Conservation (phyloP, 2,329 filamentous ascomycete genomes). For the Didymella lethalis region DNA sequence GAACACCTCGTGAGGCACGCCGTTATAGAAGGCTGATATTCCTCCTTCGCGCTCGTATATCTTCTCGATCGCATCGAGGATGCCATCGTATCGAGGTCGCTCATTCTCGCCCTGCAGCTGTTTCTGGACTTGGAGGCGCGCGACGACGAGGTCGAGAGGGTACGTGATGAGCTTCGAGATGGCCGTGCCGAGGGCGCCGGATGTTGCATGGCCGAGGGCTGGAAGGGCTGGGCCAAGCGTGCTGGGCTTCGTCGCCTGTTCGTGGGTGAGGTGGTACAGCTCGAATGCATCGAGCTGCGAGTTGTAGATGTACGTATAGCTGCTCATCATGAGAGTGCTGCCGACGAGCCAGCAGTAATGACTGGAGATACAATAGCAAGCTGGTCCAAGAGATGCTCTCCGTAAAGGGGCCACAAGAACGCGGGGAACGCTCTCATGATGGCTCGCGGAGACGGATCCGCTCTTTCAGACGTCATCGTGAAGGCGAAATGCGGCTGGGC, state of each 20-base stretch:
- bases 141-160: conserved; percentile 82
- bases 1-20: conserved; percentile 53
- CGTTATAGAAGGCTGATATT: conserved; percentile 69
- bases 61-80: conserved; percentile 73
- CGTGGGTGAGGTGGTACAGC: conserved; percentile 53
- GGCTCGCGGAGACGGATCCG: conserved; percentile 33
- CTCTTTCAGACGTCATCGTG: conserved; percentile 36
- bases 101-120: conserved; percentile 57
- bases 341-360: conserved; percentile 14
- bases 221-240: conserved; percentile 63
- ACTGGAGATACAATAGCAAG: neutral
- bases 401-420: conserved; percentile 16
- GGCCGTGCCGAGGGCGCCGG: conserved; percentile 79
- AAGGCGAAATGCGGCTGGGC: conserved; percentile 18
- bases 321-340: conserved; percentile 32
- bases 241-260: conserved; percentile 40
- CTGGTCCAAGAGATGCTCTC: conserved; percentile 2
- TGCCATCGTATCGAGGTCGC: conserved; percentile 66
- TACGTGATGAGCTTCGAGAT: conserved; percentile 81
- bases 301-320: conserved; percentile 50
- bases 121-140: conserved; percentile 80
- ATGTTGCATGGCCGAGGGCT: conserved; percentile 81
- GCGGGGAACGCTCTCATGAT: conserved; percentile 37
- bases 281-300: conserved; percentile 56
- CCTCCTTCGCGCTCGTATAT: conserved; percentile 79